A percentile compares a stretch with the other conserved stretches of the same genome.
These are phyloP conservation scores for Phytophthora nicotianae DNA, from an alignment of 352 stramenopile genomes.

Conservation along the genomic window DNA sequence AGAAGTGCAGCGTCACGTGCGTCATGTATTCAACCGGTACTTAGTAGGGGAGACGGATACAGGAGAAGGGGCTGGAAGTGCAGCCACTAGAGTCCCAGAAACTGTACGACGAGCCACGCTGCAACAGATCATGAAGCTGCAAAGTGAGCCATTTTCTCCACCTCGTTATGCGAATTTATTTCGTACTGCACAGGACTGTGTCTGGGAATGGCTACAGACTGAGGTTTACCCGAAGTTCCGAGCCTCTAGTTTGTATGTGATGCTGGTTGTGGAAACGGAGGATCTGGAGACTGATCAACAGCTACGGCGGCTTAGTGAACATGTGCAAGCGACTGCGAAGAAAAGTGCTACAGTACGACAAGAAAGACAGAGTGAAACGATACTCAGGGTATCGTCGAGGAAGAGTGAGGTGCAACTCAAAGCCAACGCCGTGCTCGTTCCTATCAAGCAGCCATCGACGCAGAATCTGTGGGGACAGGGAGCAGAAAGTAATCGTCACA, in stretches of 20 bases:
- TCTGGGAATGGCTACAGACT: slow-evolving; percentile 73
- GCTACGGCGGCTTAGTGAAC: slow-evolving; percentile 65
- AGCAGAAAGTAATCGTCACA: slow-evolving; percentile 6
- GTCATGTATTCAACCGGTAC: slow-evolving; percentile 70
- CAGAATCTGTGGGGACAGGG: slow-evolving; percentile 17
- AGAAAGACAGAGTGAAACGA: slow-evolving; percentile 21
- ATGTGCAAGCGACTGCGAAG: slow-evolving; percentile 50
- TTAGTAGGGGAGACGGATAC: slow-evolving; percentile 37
- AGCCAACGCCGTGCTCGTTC: slow-evolving; percentile 32
- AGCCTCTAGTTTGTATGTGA: slow-evolving; percentile 65
- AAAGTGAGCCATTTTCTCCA: slow-evolving; percentile 78
- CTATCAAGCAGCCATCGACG: slow-evolving; percentile 8
- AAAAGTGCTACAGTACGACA: slow-evolving; percentile 40
- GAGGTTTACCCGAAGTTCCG: slow-evolving; percentile 70
- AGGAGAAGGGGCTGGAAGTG: slow-evolving; percentile 7
- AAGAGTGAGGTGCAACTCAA: slow-evolving; percentile 34
- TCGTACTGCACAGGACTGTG: slow-evolving; percentile 68
- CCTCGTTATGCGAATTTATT: slow-evolving; percentile 73
- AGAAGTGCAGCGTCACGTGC: slow-evolving; percentile 68
- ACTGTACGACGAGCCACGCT: slow-evolving; percentile 62
- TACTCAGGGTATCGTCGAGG: slow-evolving; percentile 10
- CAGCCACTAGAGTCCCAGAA: slow-evolving; percentile 51
- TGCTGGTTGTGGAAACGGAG: slow-evolving; percentile 72
- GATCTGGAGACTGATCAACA: slow-evolving; percentile 69
- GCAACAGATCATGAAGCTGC: slow-evolving; percentile 69